Conservation (phyloP, 2,329 filamentous ascomycete genomes). For the Neonectria hederae region DNA sequence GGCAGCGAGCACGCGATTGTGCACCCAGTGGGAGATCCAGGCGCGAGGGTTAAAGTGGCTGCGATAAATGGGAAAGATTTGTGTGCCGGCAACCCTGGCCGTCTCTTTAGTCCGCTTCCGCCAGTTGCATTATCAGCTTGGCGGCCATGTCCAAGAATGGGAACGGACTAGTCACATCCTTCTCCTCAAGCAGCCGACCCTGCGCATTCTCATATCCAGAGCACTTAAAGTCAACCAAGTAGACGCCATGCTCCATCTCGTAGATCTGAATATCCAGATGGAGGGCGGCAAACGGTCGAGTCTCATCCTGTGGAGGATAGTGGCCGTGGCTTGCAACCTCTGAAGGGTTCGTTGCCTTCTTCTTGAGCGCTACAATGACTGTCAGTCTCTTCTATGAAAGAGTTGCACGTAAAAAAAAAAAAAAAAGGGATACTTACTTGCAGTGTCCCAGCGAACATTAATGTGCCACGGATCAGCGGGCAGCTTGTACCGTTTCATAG, state of each 20-base stretch:
- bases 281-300: constrained; percentile 80
- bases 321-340: constrained; percentile 45
- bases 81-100: constrained; percentile 7
- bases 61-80: constrained; percentile 10
- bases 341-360: constrained; percentile 30
- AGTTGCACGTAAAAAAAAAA: too few species aligned
- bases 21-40: not conserved
- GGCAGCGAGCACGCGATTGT: constrained; percentile 6
- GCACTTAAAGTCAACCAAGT: constrained; percentile 98
- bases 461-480: constrained; percentile 96
- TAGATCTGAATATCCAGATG: constrained; percentile 97
- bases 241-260: constrained; percentile 90
- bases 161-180: constrained; percentile 94
- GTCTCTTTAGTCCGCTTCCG: constrained; percentile 72
- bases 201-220: constrained; percentile 89
- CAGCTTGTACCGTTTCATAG: constrained; percentile 76
- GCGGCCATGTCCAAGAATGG: constrained; percentile 95
- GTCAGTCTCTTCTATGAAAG: constrained; percentile 22
- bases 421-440: constrained; percentile 66
- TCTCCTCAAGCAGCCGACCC: constrained; percentile 83
- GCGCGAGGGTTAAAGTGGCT: not conserved
- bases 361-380: constrained; percentile 48
- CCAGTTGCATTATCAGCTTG: constrained; percentile 90
- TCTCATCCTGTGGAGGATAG: constrained; percentile 51
- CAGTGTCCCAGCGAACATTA: constrained; percentile 85